Conservation (phyloP, 257 asterid genomes). For the Lycium ferocissimum region DNA sequence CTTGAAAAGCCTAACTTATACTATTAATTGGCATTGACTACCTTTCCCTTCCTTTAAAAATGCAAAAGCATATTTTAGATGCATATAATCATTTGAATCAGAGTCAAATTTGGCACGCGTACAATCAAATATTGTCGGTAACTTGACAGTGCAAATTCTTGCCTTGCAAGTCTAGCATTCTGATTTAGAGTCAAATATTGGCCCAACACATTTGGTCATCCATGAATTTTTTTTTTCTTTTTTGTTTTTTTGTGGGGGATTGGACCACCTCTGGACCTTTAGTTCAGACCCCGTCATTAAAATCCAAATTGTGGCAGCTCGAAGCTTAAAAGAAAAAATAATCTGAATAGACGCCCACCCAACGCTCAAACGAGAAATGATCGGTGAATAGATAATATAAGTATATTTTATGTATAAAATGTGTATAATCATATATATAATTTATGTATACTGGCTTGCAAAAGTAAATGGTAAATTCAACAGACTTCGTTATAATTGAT, state of each 20-base stretch:
- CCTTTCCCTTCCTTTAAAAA: neutral
- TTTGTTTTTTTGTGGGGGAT: too few species aligned
- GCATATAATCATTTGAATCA: neutral
- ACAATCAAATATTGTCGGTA: neutral
- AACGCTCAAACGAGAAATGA: too few species aligned
- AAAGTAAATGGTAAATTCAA: neutral
- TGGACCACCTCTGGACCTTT: constrained; percentile 10
- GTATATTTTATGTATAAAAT: too few species aligned
- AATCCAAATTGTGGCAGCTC: neutral
- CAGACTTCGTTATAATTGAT: neutral
- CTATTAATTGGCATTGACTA: neutral
- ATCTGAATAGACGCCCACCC: too few species aligned
- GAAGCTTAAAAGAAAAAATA: too few species aligned
- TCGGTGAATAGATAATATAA: too few species aligned
- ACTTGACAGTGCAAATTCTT: neutral
- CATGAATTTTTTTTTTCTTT: neutral
- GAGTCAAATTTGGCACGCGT: constrained; percentile 5
- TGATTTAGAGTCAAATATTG: neutral
- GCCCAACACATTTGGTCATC: neutral
- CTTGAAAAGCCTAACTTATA: neutral
- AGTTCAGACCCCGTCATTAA: neutral
- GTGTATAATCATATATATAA: too few species aligned
- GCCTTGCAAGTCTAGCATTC: neutral
- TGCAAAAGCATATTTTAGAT: neutral
- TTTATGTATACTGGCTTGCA: too few species aligned